Evolutionary conservation across 2,329 filamentous ascomycete species (phyloP).

Genomic region (Beauveria scarabaeidicola): DNA sequence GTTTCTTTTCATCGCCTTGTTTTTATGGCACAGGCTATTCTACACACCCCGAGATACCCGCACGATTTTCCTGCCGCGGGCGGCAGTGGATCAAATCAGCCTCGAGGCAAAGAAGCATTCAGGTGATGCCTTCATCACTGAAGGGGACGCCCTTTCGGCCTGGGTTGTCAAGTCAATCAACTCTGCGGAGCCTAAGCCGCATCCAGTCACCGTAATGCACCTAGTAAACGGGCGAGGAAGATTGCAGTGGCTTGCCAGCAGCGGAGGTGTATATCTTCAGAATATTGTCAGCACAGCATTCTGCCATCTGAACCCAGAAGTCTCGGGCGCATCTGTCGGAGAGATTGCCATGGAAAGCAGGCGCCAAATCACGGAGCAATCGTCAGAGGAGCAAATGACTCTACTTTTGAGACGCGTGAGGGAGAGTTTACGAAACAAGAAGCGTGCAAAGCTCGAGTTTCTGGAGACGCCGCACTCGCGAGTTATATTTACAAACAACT

Average conservation of each 20-base stretch:
- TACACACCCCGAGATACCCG: neutral
- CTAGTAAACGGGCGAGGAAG: constrained; percentile 16
- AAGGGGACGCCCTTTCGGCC: constrained; percentile 33
- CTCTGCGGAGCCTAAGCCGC: constrained; percentile 8
- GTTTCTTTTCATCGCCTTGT: neutral
- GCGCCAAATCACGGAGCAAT: neutral
- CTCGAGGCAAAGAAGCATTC: constrained; percentile 19
- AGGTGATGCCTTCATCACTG: constrained; percentile 29
- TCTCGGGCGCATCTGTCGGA: neutral
- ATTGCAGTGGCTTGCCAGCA: neutral
- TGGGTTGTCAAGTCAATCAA: constrained; percentile 25
- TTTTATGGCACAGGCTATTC: constrained; percentile 7
- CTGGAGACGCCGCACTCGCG: neutral
- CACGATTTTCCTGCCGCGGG: neutral
- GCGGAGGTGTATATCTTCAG: neutral
- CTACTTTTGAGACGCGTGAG: neutral
- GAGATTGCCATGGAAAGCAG: neutral
- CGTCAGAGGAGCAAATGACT: constrained; percentile 1
- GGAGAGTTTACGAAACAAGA: neutral
- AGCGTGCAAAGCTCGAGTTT: neutral
- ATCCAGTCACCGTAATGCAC: constrained; percentile 16
- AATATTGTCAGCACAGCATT: constrained; percentile 1
- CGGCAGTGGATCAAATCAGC: neutral
- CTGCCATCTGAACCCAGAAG: neutral
- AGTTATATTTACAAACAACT: neutral